These are phyloP conservation scores for Jamesozyma spencerorum DNA, from an alignment of 805 yeast species.

Conservation along the genomic window DNA sequence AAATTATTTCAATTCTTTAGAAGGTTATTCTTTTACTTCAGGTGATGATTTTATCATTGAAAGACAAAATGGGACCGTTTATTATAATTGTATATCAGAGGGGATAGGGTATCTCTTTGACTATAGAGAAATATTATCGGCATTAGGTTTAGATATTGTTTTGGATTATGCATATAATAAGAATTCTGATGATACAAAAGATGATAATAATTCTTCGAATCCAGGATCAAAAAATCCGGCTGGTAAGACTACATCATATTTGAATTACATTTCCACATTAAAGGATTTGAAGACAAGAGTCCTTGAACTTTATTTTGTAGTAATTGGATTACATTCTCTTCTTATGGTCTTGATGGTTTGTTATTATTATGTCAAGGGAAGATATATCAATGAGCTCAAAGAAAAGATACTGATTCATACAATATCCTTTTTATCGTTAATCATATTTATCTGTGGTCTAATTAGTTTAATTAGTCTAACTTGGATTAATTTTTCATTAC, in stretches of 20 bases:
- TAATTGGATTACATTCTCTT: slow-evolving; percentile 8
- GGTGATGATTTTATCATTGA: not conserved
- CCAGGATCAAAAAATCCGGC: not conserved
- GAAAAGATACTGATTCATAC: slow-evolving; percentile 19
- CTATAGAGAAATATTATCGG: slow-evolving; percentile 19
- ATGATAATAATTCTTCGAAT: not conserved
- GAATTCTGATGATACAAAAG: not conserved
- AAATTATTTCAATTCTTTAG: too few relatives aligned
- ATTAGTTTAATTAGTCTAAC: slow-evolving; percentile 13
- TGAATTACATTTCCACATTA: slow-evolving; percentile 8
- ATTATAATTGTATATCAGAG: slow-evolving; percentile 9
- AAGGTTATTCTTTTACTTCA: slow-evolving; percentile 3
- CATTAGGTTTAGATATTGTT: slow-evolving; percentile 22
- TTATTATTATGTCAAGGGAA: slow-evolving; percentile 24
- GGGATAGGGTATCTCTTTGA: slow-evolving; percentile 21
- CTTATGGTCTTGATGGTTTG: slow-evolving; percentile 13
- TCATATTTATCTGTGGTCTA: slow-evolving; percentile 16
- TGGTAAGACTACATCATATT: slow-evolving; percentile 4
- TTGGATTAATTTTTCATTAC: slow-evolving; percentile 13
- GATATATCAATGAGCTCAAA: slow-evolving; percentile 13
- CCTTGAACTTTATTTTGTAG: slow-evolving; percentile 13
- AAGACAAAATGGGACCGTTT: slow-evolving; percentile 8
- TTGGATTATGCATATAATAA: slow-evolving; percentile 24
- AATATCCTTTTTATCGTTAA: slow-evolving; percentile 19
- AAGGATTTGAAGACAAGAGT: slow-evolving; percentile 12